phyloP scores from a whole-genome alignment of 176 grass and related monocot species.

The Oryza meyeriana region DNA sequence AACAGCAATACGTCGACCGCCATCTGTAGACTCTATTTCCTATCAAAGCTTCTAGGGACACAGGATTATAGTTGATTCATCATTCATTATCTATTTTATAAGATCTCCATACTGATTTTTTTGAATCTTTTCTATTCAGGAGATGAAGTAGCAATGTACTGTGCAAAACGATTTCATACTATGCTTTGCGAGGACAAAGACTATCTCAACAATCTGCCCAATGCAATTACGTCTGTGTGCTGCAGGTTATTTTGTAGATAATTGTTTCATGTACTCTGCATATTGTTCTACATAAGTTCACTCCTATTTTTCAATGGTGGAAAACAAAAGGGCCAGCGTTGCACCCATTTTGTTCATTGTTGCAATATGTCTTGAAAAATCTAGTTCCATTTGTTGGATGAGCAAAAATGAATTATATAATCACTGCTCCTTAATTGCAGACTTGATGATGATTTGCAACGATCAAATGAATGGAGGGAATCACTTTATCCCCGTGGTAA shows the following conservation, averaged over 20 bases:
- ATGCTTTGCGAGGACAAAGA: not conserved
- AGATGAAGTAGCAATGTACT: constrained; percentile 13
- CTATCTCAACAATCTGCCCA: not conserved
- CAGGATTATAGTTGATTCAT: not conserved
- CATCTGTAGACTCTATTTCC: not conserved
- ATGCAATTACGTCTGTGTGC: not conserved
- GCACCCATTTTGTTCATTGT: not conserved
- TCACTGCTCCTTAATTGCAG: constrained; percentile 1
- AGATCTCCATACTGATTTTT: not conserved
- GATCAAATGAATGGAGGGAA: not conserved
- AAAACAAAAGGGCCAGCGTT: not conserved
- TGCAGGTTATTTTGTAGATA: constrained; percentile 15
- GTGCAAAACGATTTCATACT: constrained; percentile 4
- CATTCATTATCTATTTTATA: not conserved
- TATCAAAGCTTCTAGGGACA: not conserved
- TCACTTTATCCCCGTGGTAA: not conserved
- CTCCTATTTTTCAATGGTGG: not conserved
- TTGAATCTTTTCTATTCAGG: not conserved
- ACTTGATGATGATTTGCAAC: constrained; percentile 20
- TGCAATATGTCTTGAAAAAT: not conserved
- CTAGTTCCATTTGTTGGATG: not conserved
- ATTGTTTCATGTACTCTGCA: not conserved
- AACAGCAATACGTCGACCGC: not conserved
- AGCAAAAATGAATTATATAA: not conserved
- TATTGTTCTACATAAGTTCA: not conserved